Evolutionary conservation across 257 asterid genomes (phyloP), one percentile per base, ranked within the genome.

Genomic region (Solanum clarkiae): DNA sequence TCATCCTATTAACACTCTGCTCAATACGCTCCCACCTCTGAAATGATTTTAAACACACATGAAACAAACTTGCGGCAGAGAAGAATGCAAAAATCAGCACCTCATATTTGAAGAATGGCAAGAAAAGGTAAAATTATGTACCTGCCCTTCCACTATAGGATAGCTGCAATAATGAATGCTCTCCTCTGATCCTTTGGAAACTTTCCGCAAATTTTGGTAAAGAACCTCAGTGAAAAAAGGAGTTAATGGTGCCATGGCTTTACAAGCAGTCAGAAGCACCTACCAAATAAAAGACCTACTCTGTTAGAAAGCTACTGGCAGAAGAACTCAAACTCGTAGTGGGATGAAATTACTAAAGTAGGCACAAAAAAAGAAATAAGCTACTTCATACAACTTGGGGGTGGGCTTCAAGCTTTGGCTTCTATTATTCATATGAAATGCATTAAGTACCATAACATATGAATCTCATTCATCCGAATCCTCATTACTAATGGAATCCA

Each of bases 191-290:
- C 85, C 93, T 14, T 66, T 80, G 91, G 77, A 88, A 22, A 82
- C 98, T 91, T 92, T 97, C 70, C 97, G 93, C 90, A 97, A 80
- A 86, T 97, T 97, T 90, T 93, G 97, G 74, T 97, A 97, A 24
- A 97, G 98, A 88, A 94, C 94, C 89, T 97, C 99, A 1, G 98
- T 91, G 90, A 97, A 95, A 89, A 95, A 97, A 8, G 99, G 99
- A 12, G 99, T 97, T 89, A 97, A 93, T 18, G 99, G 98, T 81
- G 99, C 98, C 99, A 97, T 97, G 24, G 94, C 94, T 90, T 97
- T 97, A 83, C 99, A 97, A 68, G 99, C 93, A 26, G 98, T 92
- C 63, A 95, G 88, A 86, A 97, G 95, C 85, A 97, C 92, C 92
- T 90, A 60, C 7, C 26, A 54, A 18, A 80, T 18, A 80, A 69